Percentiles rank a stretch among this genome's conserved stretches.
These are phyloP conservation scores for Cruciata laevipes DNA, from an alignment of 257 asterid species.

Conservation along the genomic window DNA sequence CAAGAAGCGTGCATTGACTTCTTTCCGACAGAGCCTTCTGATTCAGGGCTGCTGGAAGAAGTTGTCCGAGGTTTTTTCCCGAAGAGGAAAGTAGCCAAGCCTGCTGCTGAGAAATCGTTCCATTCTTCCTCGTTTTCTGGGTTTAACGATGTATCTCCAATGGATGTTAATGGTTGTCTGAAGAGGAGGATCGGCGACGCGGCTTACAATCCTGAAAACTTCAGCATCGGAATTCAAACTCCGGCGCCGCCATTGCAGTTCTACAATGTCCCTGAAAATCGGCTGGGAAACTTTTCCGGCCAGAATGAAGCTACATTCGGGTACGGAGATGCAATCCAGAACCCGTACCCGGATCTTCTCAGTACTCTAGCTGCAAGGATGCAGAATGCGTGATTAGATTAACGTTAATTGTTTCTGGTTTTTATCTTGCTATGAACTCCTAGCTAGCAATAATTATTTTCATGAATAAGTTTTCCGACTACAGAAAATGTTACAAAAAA, in stretches of 20 bases:
- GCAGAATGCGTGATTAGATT: constrained; percentile 25
- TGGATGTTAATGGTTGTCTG: not conserved
- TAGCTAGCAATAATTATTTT: not conserved
- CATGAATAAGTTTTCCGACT: not conserved
- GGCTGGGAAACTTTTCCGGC: constrained; percentile 1
- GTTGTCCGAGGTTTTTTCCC: constrained; percentile 45
- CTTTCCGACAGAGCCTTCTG: constrained; percentile 42
- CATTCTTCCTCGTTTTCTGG: not conserved
- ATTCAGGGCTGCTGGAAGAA: constrained; percentile 37
- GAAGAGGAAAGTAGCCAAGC: constrained; percentile 21
- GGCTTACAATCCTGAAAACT: constrained; percentile 20
- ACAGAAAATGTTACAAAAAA: not conserved
- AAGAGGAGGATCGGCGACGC: constrained; percentile 10
- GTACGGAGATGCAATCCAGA: constrained; percentile 21
- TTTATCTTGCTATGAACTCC: no score
- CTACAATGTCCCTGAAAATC: constrained; percentile 12
- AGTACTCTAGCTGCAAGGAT: constrained; percentile 24
- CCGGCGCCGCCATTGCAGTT: constrained; percentile 9
- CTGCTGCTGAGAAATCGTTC: constrained; percentile 8
- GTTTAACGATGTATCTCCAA: constrained; percentile 2
- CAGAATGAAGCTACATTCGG: constrained; percentile 17
- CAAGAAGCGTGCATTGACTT: constrained; percentile 41
- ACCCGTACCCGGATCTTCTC: constrained; percentile 29
- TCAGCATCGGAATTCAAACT: constrained; percentile 17
- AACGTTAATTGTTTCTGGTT: not conserved